Evolutionary conservation across 768 basidiomycete genomes (phyloP), one percentile per base, ranked within the genome.

Genomic region (Phylloporus sp.): DNA sequence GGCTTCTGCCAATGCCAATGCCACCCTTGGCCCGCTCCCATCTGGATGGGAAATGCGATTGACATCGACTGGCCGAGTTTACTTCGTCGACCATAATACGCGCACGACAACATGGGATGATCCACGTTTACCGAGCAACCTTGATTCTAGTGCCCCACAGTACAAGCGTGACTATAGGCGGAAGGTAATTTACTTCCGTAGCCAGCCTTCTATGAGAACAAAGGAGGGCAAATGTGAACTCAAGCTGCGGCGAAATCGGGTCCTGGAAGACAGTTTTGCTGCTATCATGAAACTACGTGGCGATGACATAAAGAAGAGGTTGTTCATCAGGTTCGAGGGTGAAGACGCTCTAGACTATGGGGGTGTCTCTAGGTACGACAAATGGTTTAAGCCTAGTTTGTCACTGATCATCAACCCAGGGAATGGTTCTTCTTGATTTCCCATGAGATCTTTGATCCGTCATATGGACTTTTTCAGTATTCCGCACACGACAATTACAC

Each of bases 11-110:
- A 60, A 76, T 49, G 68, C 81, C 59, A 80, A 74, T 50, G 69
- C 83, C 55, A 75, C 86, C 57, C 80, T 92, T 16, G 92, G 93
- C 0, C 83, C 88, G 7, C 76, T 95, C 32, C 93, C 93, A 6
- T 88, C 85, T 40, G 93, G 92, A 53, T 95, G 92, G 92, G 93
- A 95, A 72, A 95, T 95, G 93, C 80, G 93, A 18, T 70, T 95
- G 47, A 94, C 93, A 1, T 85, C 86, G 1, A 91, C 88, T 0
- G 80, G 80, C 8, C 79, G 91, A 29, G 86, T 95, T 16, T 95
- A 95, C 71, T 95, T 93, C 59, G 92, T 95, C 13, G 93, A 95
- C 65, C 93, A 95, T 70, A 94, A 87, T 56, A 88, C 86, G 34
- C 79, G 87, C 47, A 91, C 91, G 16, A 95, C 93, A 15, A 82